A percentile compares a stretch with the other conserved stretches of the same genome.
phyloP scores from a whole-genome alignment of 257 asterid species.

The Linaria vulgaris region DNA sequence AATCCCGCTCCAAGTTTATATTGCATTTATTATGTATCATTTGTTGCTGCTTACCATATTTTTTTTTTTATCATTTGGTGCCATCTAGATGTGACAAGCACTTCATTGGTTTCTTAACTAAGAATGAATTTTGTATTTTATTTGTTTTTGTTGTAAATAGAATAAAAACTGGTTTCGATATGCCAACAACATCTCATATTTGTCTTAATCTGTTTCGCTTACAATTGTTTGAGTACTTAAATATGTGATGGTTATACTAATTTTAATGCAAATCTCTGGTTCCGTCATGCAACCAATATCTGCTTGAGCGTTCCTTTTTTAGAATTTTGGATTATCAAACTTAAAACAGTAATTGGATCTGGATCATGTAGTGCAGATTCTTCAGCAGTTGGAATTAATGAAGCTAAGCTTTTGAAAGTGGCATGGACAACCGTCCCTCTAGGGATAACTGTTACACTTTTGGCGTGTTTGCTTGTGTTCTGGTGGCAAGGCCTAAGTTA shows the following conservation, averaged over 20 bases:
- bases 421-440: conserved; percentile 88
- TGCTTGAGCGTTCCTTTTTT: conserved; percentile 11
- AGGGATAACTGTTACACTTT: conserved; percentile 58
- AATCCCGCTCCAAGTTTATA: conserved; percentile 17
- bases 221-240: not conserved
- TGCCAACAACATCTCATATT: conserved; percentile 2
- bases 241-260: conserved; percentile 13
- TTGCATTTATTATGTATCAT: conserved; percentile 21
- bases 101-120: conserved; percentile 14
- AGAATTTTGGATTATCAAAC: conserved; percentile 23
- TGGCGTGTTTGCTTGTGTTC: conserved; percentile 62
- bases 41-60: too few relatives aligned
- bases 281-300: conserved; percentile 1
- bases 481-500: conserved; percentile 85
- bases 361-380: conserved; percentile 58
- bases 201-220: conserved; percentile 4
- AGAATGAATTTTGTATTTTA: not conserved
- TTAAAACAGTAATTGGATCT: conserved; percentile 22
- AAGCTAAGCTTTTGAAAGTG: conserved; percentile 73
- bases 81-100: not conserved
- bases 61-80: conserved; percentile 11
- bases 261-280: not conserved
- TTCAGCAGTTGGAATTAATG: conserved; percentile 51
- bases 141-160: conserved; percentile 6
- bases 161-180: conserved; percentile 8